These are phyloP conservation scores for Annulohypoxylon bovei DNA, from an alignment of 495 filamentous ascomycete genomes.

Conservation along the genomic window DNA sequence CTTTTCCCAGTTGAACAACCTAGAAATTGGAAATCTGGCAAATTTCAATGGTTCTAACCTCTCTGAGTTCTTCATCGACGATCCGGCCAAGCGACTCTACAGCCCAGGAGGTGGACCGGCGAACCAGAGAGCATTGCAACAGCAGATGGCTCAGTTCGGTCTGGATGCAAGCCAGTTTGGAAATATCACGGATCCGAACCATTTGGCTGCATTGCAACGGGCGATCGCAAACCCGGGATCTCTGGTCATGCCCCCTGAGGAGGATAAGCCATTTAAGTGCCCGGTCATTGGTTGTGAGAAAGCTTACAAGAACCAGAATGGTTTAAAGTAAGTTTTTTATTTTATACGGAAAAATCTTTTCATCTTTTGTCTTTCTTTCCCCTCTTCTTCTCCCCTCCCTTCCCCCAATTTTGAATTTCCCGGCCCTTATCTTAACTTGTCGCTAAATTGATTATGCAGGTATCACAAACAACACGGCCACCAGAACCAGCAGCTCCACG, in stretches of 20 bases:
- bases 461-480: constrained; percentile 90
- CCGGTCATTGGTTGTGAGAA: constrained; percentile 99
- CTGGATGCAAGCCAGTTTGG: constrained; percentile 73
- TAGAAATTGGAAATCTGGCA: constrained; percentile 62
- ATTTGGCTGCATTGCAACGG: constrained; percentile 78
- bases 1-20: constrained; percentile 64
- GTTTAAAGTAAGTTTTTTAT: constrained; percentile 76
- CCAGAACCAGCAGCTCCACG: constrained; percentile 92
- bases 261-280: constrained; percentile 96
- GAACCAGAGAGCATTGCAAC: constrained; percentile 65
- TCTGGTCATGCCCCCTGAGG: constrained; percentile 66
- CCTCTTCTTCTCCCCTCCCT: constrained; percentile 20
- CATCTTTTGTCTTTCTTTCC: constrained; percentile 4
- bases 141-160: constrained; percentile 73
- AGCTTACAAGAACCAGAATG: constrained; percentile 99
- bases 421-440: constrained; percentile 28
- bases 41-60: constrained; percentile 51
- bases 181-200: constrained; percentile 77
- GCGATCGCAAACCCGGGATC: constrained; percentile 62
- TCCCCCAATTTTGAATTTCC: constrained; percentile 11
- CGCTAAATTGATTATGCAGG: constrained; percentile 56
- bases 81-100: constrained; percentile 92
- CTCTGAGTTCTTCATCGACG: constrained; percentile 77
- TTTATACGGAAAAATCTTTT: not conserved
- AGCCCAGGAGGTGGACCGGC: constrained; percentile 81